phyloP scores from a whole-genome alignment of 495 filamentous ascomycete species.

The Cairneyella variabilis region DNA sequence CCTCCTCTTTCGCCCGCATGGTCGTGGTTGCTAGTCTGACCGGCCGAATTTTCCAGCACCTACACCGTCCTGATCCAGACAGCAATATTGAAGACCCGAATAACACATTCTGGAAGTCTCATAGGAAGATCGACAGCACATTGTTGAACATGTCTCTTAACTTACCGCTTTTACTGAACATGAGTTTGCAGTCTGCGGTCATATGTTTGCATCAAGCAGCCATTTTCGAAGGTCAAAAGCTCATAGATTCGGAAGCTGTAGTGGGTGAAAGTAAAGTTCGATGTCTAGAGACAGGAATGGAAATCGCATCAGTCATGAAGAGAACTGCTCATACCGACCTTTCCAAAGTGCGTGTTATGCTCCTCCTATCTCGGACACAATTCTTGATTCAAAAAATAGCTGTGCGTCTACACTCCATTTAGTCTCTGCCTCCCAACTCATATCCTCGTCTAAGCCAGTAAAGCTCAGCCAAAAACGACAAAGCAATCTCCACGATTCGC shows the following conservation, averaged over 20 bases:
- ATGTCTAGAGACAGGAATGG: conserved; percentile 86
- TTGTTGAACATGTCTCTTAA: conserved; percentile 76
- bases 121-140: conserved; percentile 82
- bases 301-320: conserved; percentile 89
- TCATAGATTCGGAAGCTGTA: conserved; percentile 67
- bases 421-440: conserved; percentile 88
- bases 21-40: conserved; percentile 80
- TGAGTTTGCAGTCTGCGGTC: conserved; percentile 89
- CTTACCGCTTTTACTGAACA: conserved; percentile 89
- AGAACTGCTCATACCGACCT: conserved; percentile 86
- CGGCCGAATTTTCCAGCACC: conserved; percentile 82
- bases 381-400: conserved; percentile 43
- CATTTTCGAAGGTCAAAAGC: conserved; percentile 90
- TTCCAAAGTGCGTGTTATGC: conserved; percentile 56
- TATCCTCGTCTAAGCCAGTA: conserved; percentile 90
- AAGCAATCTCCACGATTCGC: conserved; percentile 42
- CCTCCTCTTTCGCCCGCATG: conserved; percentile 76
- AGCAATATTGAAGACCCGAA: conserved; percentile 82
- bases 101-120: conserved; percentile 90
- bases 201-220: conserved; percentile 96
- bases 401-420: conserved; percentile 92
- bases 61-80: conserved; percentile 78
- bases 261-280: conserved; percentile 81
- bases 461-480: conserved; percentile 39
- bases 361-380: neutral